Conservation (phyloP, 2,329 filamentous ascomycete species). For the Elsinoe fawcettii region DNA sequence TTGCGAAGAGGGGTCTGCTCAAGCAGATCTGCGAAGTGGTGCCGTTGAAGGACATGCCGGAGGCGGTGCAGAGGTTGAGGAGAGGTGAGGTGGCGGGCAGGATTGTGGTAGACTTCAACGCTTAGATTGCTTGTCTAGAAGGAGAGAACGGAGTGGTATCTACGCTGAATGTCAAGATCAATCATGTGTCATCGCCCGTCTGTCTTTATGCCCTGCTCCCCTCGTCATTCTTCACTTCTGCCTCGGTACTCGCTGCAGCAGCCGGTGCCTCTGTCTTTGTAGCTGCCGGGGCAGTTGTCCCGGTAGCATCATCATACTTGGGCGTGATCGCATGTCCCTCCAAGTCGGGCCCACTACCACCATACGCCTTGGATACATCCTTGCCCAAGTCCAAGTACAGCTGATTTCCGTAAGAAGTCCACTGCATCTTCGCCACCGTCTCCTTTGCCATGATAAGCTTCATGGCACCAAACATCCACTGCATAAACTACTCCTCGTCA, state of each 20-base stretch:
- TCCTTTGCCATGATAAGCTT: slow-evolving; percentile 42
- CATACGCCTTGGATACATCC: slow-evolving; percentile 67
- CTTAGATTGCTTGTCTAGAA: slow-evolving; percentile 5
- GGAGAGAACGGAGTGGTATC: slow-evolving; percentile 12
- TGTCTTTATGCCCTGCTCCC: background rate
- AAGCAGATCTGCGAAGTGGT: slow-evolving; percentile 40
- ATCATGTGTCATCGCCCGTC: background rate
- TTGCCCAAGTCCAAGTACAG: slow-evolving; percentile 59
- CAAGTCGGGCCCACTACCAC: slow-evolving; percentile 58
- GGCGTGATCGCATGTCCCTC: slow-evolving; percentile 37
- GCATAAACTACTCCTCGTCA: slow-evolving; percentile 54
- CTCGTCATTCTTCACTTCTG: slow-evolving; percentile 7
- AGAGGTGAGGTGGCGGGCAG: slow-evolving; percentile 40
- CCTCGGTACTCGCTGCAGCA: background rate
- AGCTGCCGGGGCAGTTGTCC: background rate
- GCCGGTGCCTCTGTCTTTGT: slow-evolving; percentile 2
- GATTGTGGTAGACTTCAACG: slow-evolving; percentile 43
- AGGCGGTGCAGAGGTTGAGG: slow-evolving; percentile 40
- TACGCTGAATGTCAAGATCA: slow-evolving; percentile 8
- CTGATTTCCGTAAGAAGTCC: slow-evolving; percentile 52
- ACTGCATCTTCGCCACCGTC: slow-evolving; percentile 43
- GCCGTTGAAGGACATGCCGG: slow-evolving; percentile 36
- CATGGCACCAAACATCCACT: slow-evolving; percentile 53
- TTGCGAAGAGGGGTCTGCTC: slow-evolving; percentile 43
- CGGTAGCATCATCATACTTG: slow-evolving; percentile 25